Evolutionary conservation across 768 basidiomycete genomes (phyloP).

Genomic region (Podaxis sp.): DNA sequence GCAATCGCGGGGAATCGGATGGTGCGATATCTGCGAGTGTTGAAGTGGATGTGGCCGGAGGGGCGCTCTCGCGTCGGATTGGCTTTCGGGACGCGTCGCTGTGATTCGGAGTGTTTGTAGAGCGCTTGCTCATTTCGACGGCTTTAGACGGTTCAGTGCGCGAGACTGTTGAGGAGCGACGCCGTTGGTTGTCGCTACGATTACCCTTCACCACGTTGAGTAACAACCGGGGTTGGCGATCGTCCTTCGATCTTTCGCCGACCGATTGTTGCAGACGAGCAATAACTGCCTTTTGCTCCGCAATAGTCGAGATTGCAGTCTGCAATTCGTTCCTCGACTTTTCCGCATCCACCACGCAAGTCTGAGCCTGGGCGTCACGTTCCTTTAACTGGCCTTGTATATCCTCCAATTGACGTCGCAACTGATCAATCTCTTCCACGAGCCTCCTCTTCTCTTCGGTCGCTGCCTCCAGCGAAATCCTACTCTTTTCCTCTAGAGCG

Average conservation of each 20-base stretch:
- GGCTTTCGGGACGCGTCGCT: background rate
- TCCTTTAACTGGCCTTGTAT: background rate
- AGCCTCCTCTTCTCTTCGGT: constrained; percentile 5
- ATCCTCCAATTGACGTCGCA: constrained; percentile 1
- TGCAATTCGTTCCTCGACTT: background rate
- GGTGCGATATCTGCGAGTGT: background rate
- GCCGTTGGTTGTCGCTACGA: background rate
- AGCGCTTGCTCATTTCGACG: background rate
- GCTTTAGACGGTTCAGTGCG: background rate
- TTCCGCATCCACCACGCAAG: background rate
- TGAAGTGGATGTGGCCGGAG: background rate
- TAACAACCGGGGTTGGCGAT: background rate
- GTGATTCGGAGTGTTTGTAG: background rate
- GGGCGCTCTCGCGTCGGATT: background rate
- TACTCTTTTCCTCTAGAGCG: constrained; percentile 2
- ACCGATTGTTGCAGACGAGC: constrained; percentile 4
- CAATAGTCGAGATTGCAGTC: background rate
- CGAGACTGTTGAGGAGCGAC: background rate
- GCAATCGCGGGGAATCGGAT: background rate
- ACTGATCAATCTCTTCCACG: background rate
- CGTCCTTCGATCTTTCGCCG: constrained; percentile 2
- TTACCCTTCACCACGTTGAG: background rate
- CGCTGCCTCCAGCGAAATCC: background rate
- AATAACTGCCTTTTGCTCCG: constrained; percentile 5
- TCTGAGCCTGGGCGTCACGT: background rate